Percentiles rank a stretch among this genome's conserved stretches.
Evolutionary conservation across 805 yeast genomes (phyloP).

Genomic region (Priceomyces medius): DNA sequence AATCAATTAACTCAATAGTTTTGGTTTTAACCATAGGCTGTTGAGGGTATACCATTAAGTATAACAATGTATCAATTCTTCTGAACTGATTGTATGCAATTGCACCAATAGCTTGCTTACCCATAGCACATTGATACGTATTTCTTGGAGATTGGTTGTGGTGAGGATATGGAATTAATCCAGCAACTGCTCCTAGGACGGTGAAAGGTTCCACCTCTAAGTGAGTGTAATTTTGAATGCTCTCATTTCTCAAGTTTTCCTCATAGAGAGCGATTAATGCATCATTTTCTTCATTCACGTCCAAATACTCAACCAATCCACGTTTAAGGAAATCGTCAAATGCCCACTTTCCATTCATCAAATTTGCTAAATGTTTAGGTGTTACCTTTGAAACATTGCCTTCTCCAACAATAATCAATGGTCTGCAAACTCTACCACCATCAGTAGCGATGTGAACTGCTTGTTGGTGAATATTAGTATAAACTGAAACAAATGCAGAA

Average conservation of each 20-base stretch:
- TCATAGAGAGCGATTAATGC: constrained; percentile 90
- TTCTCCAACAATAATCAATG: constrained; percentile 77
- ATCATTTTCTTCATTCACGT: constrained; percentile 97
- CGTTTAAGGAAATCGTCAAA: constrained; percentile 85
- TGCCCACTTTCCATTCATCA: constrained; percentile 69
- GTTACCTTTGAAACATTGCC: constrained; percentile 68
- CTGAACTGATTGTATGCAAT: constrained; percentile 96
- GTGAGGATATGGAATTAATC: constrained; percentile 88
- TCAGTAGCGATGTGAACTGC: constrained; percentile 98
- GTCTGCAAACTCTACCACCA: constrained; percentile 98
- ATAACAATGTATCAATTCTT: constrained; percentile 90
- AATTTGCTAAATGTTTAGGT: constrained; percentile 62
- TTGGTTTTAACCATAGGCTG: constrained; percentile 99
- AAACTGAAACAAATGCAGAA: constrained; percentile 88
- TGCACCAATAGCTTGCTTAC: constrained; percentile 99
- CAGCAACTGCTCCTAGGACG: constrained; percentile 89
- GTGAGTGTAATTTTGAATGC: constrained; percentile 64
- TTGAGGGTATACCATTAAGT: constrained; percentile 97
- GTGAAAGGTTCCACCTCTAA: constrained; percentile 95
- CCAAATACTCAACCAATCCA: constrained; percentile 92
- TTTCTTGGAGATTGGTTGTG: constrained; percentile 92
- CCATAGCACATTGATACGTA: constrained; percentile 94
- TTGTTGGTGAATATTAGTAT: constrained; percentile 81
- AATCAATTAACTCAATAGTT: constrained; percentile 91
- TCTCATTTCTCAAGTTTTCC: constrained; percentile 45